phyloP scores from a whole-genome alignment of 805 yeast genomes.

The Metschnikowia orientalis region DNA sequence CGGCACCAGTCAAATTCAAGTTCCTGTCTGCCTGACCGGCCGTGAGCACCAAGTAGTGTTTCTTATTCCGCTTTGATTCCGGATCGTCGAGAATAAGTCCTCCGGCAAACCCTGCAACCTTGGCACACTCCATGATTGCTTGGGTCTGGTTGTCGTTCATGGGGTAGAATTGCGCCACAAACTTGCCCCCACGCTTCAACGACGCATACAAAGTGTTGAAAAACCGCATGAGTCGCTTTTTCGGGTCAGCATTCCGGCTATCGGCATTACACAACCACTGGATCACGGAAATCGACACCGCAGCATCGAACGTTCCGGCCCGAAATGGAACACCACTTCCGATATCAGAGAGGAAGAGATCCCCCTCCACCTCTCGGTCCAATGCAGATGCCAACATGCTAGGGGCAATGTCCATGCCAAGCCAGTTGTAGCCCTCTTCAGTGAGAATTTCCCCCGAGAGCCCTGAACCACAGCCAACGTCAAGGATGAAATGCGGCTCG shows the following conservation, averaged over 20 bases:
- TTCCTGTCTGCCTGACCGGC: conserved; percentile 78
- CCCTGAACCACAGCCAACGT: conserved; percentile 97
- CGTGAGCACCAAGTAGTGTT: conserved; percentile 82
- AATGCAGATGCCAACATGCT: conserved; percentile 93
- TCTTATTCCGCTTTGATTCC: conserved; percentile 85
- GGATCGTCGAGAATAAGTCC: conserved; percentile 93
- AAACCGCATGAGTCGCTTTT: conserved; percentile 70
- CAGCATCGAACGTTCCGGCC: conserved; percentile 96
- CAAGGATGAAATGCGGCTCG: conserved; percentile 66
- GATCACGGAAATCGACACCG: conserved; percentile 88
- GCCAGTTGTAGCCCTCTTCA: conserved; percentile 92
- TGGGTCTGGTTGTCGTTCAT: conserved; percentile 81
- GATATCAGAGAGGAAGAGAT: conserved; percentile 84
- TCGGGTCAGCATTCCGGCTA: conserved; percentile 74
- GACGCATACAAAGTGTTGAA: conserved; percentile 86
- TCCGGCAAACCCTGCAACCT: conserved; percentile 92
- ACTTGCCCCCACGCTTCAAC: conserved; percentile 90
- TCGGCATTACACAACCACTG: conserved; percentile 99
- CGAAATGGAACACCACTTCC: conserved; percentile 93
- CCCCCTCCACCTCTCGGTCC: conserved; percentile 92
- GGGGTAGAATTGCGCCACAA: conserved; percentile 96
- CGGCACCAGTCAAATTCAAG: conserved; percentile 74
- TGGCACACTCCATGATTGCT: conserved; percentile 76
- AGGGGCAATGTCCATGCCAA: conserved; percentile 95
- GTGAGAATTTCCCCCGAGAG: conserved; percentile 89